Evolutionary conservation across 176 grass and related monocot species (phyloP).

Genomic region (Carex kokanica): DNA sequence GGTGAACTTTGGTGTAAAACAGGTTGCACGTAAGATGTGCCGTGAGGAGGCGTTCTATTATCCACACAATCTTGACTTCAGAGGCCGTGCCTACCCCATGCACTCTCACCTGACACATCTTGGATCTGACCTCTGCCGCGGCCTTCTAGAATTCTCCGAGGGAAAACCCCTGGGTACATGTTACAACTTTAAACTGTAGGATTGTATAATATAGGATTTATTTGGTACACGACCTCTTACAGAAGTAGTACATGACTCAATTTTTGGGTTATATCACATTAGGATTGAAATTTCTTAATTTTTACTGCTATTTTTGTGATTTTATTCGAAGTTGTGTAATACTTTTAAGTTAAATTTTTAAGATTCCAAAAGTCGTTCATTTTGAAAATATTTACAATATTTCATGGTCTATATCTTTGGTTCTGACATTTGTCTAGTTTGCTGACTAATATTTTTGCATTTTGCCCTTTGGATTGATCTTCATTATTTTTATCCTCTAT

Average conservation of each 20-base stretch:
- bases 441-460: background rate
- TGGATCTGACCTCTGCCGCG: constrained; percentile 85
- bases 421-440: background rate
- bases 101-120: constrained; percentile 94
- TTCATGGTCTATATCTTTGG: background rate
- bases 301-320: background rate
- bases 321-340: background rate
- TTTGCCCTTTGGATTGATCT: background rate
- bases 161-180: constrained; percentile 48
- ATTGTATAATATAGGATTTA: constrained; percentile 10
- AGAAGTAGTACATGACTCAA: background rate
- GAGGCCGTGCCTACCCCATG: constrained; percentile 91
- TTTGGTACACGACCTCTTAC: background rate
- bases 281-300: background rate
- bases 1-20: constrained; percentile 23
- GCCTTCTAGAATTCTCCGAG: constrained; percentile 85
- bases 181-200: background rate
- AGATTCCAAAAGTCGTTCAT: background rate
- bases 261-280: background rate
- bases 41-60: constrained; percentile 92
- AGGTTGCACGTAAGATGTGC: constrained; percentile 94
- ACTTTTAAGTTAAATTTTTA: background rate
- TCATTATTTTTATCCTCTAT: background rate
- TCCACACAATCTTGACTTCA: constrained; percentile 90
- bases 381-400: background rate